Base-by-base conservation (phyloP, 2,329 filamentous ascomycete genomes). In the Arthrobotrys entomopaga region DNA sequence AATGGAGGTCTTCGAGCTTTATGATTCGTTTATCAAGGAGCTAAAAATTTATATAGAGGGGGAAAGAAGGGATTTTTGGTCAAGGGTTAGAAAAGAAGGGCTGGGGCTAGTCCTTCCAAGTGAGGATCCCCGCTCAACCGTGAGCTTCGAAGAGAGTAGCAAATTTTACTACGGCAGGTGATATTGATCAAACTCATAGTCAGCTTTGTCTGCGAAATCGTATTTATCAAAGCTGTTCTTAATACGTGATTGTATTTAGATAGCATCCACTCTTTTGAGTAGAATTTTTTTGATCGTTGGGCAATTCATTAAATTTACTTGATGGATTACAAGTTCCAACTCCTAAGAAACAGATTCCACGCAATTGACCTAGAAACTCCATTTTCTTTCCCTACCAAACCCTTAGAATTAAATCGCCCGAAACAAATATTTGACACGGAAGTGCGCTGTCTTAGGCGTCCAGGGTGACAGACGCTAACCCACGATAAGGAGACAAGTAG, bases 1-100 rank as follows among this genome's bases (percentile, higher is more conserved):
- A 4, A 84, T 92, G 29, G 93, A 97, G 16, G 57, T 66, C 10
- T 74, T 74, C 19, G 70, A 74, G 16, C 42, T 67, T 13, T 74
- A 74, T 42, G 70, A 74, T 19, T 26, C 46, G 0, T 74, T 67
- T 26, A 61, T 74, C 15, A 56, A 49, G 8, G 56, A 67, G 7
- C 15, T 74, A 24, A 74, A 74, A 38, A 16, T 13, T 38, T 59
- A 63, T n/a, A 19, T 52, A 20, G 63, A 64, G 20, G 57, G 29
- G 13, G 70, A 59, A 8, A 49, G 70, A 46, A 74, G 63, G 29
- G 70, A 74, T 40, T 74, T 74, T 38, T 74, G 70, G 70, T 67
- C 70, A 2, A 61, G 52, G 13, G 63, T 74, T 24, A 74, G 70
- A 42, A 74, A 74, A 38, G 70, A 74, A n/a, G 67, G 50, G n/a